Base-by-base conservation (phyloP, 257 asterid species). In the Paraleonurus japonicus region DNA sequence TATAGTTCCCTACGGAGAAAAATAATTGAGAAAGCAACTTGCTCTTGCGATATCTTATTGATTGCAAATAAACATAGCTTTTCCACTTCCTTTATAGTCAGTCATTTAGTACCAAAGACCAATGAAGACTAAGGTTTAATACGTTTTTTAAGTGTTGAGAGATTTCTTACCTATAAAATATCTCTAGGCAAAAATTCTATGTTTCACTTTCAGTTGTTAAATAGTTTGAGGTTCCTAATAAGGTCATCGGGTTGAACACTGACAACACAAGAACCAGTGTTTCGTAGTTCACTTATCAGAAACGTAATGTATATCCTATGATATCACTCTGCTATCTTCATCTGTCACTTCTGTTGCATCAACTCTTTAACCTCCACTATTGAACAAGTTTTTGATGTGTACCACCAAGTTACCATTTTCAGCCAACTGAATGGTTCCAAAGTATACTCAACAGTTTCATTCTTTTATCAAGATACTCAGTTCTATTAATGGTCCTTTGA, bases 381-480 rank as follows among this genome's bases (percentile, higher is more conserved):
- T 47, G 54, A 47, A 47, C 54, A 47, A 47, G 30, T 1, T 53
- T 20, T 53, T 53, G 28, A 20, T 20, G 26, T 19, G 58, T 48
- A 28, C 23, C 22, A n/a, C 9, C 51, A 33, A 8, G 26, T 32
- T 33, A 24, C 65, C 59, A 10, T 23, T 73, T 53, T 65, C 10
- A 20, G 13, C 61, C 13, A 33, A 15, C 37, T 61, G 32, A 39
- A 35, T 61, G 55, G 47, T n/a, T 33, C 71, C 3, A 54, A 64
- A 7, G 8, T 26, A 19, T 66, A 39, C 24, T 61, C 33, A 43
- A 65, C 41, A 16, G 9, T 32, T 54, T 20, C 43, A 1, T 48
- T 61, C 50, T 62, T 63, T 71, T 61, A 19, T 48, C 28, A 3
- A 62, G 27, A 37, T 72, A 7, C 65, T 72, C 3, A 62, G 16